Base-by-base conservation (phyloP, 139 green algal genomes). In the Desmodesmus armatus region DNA sequence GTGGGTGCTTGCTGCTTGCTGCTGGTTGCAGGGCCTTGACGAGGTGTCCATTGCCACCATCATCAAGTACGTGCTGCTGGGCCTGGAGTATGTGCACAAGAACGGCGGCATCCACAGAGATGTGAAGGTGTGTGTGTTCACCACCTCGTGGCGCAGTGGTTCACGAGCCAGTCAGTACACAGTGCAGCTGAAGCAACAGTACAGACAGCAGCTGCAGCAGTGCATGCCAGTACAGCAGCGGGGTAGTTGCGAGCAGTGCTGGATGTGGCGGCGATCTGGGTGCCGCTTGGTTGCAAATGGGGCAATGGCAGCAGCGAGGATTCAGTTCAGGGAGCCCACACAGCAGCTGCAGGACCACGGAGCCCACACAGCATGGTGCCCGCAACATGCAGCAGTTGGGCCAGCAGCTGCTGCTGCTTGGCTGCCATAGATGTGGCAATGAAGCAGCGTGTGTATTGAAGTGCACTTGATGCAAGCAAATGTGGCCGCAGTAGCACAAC, bases 21-120 rank as follows among this genome's bases (percentile, higher is more conserved):
- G 35, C 43, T 55, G 3, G 27, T 31, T 62, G 37, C 78, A 84
- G 84, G 97, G 97, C 29, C 86, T 99, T 72, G 93, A 98, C 29
- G 97, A 99, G 93, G 78, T 91, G 0, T 83, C 94, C 0, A 98
- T 99, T 75, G 96, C 97, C 19, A 98, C 95, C 33, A 98, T 99
- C 85, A 92, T 98, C 86, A 91, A 93, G n/a, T 95, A 98, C 53
- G 95, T 98, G 60, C 91, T 99, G 37, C 96, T 95, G 83, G 97
- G 90, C 2, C 90, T 99, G 70, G 97, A 99, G 29, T 99, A 99
- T 86, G 92, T 99, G 66, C 97, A 99, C 92, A 90, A 91, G 17
- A 89, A 98, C 65, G 94, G 95, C n/a, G 92, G 94, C 75, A 99
- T 99, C 71, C 97, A 99, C 88, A 90, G 97, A 1, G 97, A 99